Evolutionary conservation across 305 asterid species (phyloP).

Genomic region (Solanum hybrid): DNA sequence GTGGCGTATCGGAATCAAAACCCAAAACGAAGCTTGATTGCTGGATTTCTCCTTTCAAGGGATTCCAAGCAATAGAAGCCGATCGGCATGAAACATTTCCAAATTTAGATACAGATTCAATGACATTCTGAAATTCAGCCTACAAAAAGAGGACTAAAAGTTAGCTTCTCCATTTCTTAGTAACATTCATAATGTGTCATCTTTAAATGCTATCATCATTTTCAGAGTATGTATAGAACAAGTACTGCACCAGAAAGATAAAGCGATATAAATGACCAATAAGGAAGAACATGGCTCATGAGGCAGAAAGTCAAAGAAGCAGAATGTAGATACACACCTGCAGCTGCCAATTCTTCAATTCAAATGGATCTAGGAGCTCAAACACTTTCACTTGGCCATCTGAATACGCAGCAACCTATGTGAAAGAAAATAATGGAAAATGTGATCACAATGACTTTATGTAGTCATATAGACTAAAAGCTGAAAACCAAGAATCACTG

Average conservation of each 20-base stretch:
- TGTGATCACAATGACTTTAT: neutral
- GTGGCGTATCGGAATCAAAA: conserved; percentile 50
- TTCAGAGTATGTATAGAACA: neutral
- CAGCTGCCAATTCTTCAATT: conserved; percentile 84
- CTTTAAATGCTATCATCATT: neutral
- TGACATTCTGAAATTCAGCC: conserved; percentile 86
- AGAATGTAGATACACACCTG: conserved; percentile 42
- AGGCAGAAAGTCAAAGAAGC: neutral
- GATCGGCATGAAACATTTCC: conserved; percentile 53
- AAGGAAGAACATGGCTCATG: neutral
- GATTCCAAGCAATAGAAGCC: conserved; percentile 88
- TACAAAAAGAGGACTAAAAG: conserved; percentile 15
- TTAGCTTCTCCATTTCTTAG: neutral
- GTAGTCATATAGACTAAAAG: neutral
- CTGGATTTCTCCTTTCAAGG: conserved; percentile 50
- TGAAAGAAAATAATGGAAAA: conserved; percentile 2
- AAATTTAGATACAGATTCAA: conserved; percentile 64
- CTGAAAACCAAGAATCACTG: neutral
- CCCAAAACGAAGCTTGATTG: conserved; percentile 79
- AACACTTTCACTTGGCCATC: conserved; percentile 72
- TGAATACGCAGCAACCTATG: conserved; percentile 74
- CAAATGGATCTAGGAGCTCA: conserved; percentile 74
- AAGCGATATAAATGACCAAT: neutral
- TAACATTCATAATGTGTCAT: neutral
- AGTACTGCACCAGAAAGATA: neutral